Evolutionary conservation across 2,329 filamentous ascomycete genomes (phyloP).

Genomic region (Pestalotiopsis fici): DNA sequence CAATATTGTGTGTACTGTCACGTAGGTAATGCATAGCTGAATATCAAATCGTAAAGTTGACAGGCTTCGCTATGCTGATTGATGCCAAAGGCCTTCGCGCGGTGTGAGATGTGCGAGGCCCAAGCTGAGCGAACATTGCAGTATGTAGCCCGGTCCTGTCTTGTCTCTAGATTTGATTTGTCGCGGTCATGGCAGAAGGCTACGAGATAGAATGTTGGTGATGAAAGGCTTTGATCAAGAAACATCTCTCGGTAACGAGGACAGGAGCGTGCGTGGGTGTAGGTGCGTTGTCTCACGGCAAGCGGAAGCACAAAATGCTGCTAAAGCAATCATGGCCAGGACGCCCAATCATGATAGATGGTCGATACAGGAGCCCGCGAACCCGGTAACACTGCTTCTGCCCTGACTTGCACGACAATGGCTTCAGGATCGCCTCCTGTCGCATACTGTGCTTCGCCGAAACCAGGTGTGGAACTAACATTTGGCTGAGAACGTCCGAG

Average conservation of each 20-base stretch:
- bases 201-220: background rate
- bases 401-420: background rate
- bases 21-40: too few relatives aligned
- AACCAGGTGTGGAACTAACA: background rate
- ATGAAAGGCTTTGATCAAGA: too few relatives aligned
- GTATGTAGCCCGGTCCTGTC: too few relatives aligned
- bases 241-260: too few relatives aligned
- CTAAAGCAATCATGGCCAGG: slow-evolving; percentile 12
- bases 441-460: slow-evolving; percentile 3
- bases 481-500: slow-evolving; percentile 4
- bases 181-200: too few relatives aligned
- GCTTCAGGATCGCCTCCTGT: background rate
- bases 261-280: slow-evolving; percentile 1
- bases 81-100: too few relatives aligned
- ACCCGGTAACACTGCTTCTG: slow-evolving; percentile 9
- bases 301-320: slow-evolving; percentile 11
- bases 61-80: too few relatives aligned
- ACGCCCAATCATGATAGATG: slow-evolving; percentile 9
- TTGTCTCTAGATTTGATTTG: too few relatives aligned
- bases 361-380: background rate
- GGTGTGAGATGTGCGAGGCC: too few relatives aligned
- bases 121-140: too few relatives aligned
- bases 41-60: too few relatives aligned
- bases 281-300: slow-evolving; percentile 11
- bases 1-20: too few relatives aligned